phyloP scores from a whole-genome alignment of 345 rosid species.

The Angophora floribunda region DNA sequence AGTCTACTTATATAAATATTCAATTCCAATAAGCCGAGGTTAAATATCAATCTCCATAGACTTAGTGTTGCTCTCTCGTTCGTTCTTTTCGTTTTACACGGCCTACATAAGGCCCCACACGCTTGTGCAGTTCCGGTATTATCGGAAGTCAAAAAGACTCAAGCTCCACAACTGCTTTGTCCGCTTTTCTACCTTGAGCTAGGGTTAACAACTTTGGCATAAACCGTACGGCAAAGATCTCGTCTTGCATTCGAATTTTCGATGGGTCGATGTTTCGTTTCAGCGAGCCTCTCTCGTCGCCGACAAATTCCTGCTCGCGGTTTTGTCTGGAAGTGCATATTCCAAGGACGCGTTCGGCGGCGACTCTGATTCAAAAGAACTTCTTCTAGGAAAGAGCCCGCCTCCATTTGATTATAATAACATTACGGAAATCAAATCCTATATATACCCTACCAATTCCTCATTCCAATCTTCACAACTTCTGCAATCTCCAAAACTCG shows the following conservation, averaged over 20 bases:
- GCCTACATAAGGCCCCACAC: not conserved
- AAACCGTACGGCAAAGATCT: not conserved
- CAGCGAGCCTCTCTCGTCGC: not conserved
- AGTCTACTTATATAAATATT: not conserved
- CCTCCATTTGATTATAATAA: not conserved
- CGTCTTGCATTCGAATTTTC: not conserved
- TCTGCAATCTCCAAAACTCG: not conserved
- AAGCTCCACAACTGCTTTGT: not conserved
- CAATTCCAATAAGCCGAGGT: not conserved
- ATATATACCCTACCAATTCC: not conserved
- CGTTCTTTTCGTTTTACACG: not conserved
- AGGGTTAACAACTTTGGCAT: not conserved
- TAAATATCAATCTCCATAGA: not conserved
- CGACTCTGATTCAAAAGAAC: not conserved
- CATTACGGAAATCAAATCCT: not conserved
- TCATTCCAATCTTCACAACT: not conserved
- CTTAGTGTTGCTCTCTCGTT: not conserved
- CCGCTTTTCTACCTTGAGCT: not conserved
- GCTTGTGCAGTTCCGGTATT: not conserved
- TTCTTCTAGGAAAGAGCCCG: not conserved
- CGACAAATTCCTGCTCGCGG: not conserved
- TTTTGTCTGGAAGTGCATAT: not conserved
- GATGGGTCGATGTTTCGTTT: not conserved
- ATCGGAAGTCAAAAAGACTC: not conserved
- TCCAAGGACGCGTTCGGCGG: not conserved